Evolutionary conservation across 2,329 filamentous ascomycete genomes (phyloP), one percentile per base, ranked within the genome.

Genomic region (Immersiporthe knoxdaviesiana): DNA sequence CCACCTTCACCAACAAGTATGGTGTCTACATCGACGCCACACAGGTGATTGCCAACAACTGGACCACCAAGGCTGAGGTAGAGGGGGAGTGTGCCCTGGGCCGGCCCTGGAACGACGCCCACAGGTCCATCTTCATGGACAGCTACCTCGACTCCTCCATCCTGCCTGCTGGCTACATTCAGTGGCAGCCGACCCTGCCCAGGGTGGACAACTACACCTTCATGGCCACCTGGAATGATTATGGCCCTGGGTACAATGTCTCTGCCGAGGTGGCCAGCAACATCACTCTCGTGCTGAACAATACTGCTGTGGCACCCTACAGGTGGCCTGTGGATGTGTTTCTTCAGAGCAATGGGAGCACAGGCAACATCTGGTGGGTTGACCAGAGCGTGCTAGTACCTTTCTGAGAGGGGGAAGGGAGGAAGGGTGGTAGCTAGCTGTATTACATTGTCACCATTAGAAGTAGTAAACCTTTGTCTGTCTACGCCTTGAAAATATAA

Each of bases 1-100:
- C 88, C 0, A 90, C 88, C 0, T 90, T 88, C 65, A 76, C 77
- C 6, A 92, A 92, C 78, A 89, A 88, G 73, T 91, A 90, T 76
- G 89, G 90, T 11, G 85, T 88, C 0, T 91, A 91, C 76, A 84
- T 92, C 69, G 82, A 87, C 62, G 81, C 85, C 37, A 87, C 85
- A 0, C 78, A 79, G 2, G 81, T 90, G 4, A 77, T 81, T 0
- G 86, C 87, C 1, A 85, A 86, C 32, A 91, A 91, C 74, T 72
- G 75, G 21, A 79, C 79, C 24, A 78, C 84, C 24, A 80, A 81
- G 0, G 63, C 74, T 10, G 58, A 69, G 4, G 74, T 80, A 32
- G 72, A 73, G 21, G 84, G 83, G 0, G 78, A 81, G 72, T 90
- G 88, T 74, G 80, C 87, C 0, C 81, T 90, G 0, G 88, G 88